A percentile compares a stretch with the other conserved stretches of the same genome.
Conservation (phyloP, 345 rosid genomes). For the Carallia brachiata region DNA sequence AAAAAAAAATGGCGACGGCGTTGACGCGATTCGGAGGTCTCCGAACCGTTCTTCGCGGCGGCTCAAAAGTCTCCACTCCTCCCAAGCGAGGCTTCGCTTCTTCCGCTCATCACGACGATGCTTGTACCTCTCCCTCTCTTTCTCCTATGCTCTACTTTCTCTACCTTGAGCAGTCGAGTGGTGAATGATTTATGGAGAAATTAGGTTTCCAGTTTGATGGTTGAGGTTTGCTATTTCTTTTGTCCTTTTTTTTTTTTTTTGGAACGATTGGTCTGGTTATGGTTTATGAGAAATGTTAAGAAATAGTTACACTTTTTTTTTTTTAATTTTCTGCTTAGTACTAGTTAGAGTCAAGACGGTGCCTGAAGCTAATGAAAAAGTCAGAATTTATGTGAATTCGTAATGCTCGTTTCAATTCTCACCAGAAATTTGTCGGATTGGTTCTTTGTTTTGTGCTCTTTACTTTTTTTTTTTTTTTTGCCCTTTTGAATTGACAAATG, state of each 20-base stretch:
- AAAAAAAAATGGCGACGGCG: slow-evolving; percentile 59
- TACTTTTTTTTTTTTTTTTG: too few species aligned
- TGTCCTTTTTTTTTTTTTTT: neutral
- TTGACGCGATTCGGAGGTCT: slow-evolving; percentile 67
- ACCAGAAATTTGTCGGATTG: too few species aligned
- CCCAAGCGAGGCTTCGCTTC: slow-evolving; percentile 69
- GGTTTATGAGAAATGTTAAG: neutral
- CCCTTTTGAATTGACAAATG: too few species aligned
- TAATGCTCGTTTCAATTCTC: too few species aligned
- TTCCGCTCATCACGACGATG: slow-evolving; percentile 71
- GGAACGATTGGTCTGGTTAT: neutral
- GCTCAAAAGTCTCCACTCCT: slow-evolving; percentile 49
- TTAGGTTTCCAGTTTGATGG: neutral
- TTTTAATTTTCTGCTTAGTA: too few species aligned
- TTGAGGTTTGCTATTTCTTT: too few species aligned
- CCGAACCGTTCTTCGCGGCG: slow-evolving; percentile 52
- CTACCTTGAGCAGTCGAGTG: neutral
- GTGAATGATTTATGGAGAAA: neutral
- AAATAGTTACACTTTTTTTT: neutral
- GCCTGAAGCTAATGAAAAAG: too few species aligned
- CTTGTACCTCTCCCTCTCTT: slow-evolving; percentile 40
- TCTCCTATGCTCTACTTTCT: neutral
- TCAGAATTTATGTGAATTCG: too few species aligned
- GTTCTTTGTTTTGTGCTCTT: too few species aligned
- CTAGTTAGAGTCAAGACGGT: too few species aligned